A percentile compares a stretch with the other conserved stretches of the same genome.
phyloP scores from a whole-genome alignment of 106 monocot species.

The Xerophyta viscosa region DNA sequence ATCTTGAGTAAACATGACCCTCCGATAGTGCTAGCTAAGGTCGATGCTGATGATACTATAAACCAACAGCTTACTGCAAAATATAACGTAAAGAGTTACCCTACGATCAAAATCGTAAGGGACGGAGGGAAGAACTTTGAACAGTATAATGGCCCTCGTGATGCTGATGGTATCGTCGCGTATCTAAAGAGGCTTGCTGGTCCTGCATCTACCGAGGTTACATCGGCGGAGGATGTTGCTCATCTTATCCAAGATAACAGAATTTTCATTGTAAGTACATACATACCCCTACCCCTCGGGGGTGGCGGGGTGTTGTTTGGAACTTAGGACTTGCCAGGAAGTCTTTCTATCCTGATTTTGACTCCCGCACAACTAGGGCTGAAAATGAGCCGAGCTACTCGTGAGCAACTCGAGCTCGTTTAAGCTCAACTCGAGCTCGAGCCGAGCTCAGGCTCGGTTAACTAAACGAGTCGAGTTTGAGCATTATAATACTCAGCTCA shows the following conservation, averaged over 20 bases:
- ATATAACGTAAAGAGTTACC: constrained; percentile 69
- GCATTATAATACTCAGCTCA: no score
- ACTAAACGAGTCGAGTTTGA: no score
- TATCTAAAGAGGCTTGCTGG: constrained; percentile 25
- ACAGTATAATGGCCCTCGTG: constrained; percentile 89
- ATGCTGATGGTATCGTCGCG: constrained; percentile 86
- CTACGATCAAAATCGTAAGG: constrained; percentile 70
- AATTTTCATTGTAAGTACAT: constrained; percentile 45
- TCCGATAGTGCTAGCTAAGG: constrained; percentile 81
- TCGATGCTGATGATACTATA: constrained; percentile 62
- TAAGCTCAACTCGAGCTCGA: no score
- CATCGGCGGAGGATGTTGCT: constrained; percentile 46
- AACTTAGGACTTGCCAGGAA: no score
- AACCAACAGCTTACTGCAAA: constrained; percentile 65
- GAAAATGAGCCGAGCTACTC: no score
- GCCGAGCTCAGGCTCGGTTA: no score
- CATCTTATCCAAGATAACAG: constrained; percentile 26
- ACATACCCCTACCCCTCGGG: no score
- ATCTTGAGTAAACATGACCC: constrained; percentile 60
- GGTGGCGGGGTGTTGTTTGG: no score
- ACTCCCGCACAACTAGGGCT: no score
- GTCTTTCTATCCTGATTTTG: no score
- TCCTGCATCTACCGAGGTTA: constrained; percentile 48
- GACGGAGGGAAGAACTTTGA: constrained; percentile 50
- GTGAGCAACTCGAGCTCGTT: no score